Evolutionary conservation across 1,139 yeast genomes (phyloP).

Genomic region (Yamadazyma triangularis): DNA sequence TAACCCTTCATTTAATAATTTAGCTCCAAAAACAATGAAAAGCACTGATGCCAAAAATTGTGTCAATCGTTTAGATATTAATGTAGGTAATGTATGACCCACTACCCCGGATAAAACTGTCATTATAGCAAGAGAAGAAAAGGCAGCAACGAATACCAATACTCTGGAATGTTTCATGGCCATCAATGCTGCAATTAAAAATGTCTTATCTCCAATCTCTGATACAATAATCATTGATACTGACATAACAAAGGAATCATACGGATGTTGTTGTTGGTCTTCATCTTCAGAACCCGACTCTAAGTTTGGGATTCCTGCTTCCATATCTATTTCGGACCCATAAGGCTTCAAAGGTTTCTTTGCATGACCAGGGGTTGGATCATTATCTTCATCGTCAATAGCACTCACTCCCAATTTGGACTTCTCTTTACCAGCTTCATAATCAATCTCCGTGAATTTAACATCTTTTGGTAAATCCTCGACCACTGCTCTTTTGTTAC

Average conservation of each 20-base stretch:
- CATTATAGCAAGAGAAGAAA: conserved; percentile 84
- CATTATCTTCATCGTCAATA: conserved; percentile 25
- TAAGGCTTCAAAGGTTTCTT: conserved; percentile 22
- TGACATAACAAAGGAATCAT: conserved; percentile 59
- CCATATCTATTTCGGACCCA: conserved; percentile 1
- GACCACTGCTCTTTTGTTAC: background rate
- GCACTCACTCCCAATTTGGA: conserved; percentile 21
- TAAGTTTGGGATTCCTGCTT: too few species aligned
- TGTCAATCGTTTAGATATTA: conserved; percentile 76
- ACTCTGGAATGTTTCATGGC: conserved; percentile 89
- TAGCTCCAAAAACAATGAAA: conserved; percentile 79
- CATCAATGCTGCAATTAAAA: conserved; percentile 94
- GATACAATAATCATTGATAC: conserved; percentile 85
- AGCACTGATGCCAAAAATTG: conserved; percentile 76
- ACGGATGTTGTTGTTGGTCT: conserved; percentile 19
- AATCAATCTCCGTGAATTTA: conserved; percentile 12
- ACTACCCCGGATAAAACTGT: conserved; percentile 84
- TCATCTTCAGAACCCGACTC: conserved; percentile 8
- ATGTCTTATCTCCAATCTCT: conserved; percentile 96
- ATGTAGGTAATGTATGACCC: conserved; percentile 86
- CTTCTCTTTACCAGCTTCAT: conserved; percentile 11
- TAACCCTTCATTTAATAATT: conserved; percentile 74
- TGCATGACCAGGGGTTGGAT: conserved; percentile 22
- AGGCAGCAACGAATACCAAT: conserved; percentile 84
- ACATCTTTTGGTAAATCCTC: conserved; percentile 9